Percentiles rank a stretch among this genome's conserved stretches.
Evolutionary conservation across 495 filamentous ascomycete genomes (phyloP).

Genomic region (Polyplosphaeria fusca): DNA sequence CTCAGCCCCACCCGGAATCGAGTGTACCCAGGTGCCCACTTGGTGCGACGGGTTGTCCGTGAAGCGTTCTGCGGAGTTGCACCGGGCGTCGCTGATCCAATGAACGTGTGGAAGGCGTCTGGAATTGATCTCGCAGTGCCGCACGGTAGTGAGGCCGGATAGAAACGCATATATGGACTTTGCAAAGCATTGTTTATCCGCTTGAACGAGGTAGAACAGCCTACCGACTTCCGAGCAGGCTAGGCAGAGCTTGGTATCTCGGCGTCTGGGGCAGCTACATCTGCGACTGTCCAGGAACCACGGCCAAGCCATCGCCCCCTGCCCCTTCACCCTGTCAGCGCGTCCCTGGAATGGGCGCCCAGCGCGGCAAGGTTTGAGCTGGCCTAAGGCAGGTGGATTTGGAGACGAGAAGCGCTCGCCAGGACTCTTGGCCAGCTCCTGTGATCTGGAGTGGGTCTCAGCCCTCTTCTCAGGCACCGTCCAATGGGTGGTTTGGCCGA

Average conservation of each 20-base stretch:
- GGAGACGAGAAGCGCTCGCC: background rate
- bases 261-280: constrained; percentile 3
- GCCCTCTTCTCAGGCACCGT: background rate
- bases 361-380: no score
- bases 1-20: constrained; percentile 10
- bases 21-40: no score
- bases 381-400: no score
- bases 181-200: constrained; percentile 13
- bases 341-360: no score
- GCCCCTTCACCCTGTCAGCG: background rate
- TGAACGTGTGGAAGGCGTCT: no score
- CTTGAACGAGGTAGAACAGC: constrained; percentile 9
- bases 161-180: no score
- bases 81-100: no score
- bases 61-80: no score
- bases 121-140: no score
- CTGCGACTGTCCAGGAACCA: constrained; percentile 24
- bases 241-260: background rate
- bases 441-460: background rate
- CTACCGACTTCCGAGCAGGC: constrained; percentile 5
- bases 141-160: no score
- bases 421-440: constrained; percentile 8
- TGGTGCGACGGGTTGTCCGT: no score
- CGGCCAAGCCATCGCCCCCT: background rate
- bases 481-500: background rate